These are phyloP conservation scores for Geranomyces michiganensis DNA, from an alignment of 192 early-diverging fungal species.

Conservation along the genomic window DNA sequence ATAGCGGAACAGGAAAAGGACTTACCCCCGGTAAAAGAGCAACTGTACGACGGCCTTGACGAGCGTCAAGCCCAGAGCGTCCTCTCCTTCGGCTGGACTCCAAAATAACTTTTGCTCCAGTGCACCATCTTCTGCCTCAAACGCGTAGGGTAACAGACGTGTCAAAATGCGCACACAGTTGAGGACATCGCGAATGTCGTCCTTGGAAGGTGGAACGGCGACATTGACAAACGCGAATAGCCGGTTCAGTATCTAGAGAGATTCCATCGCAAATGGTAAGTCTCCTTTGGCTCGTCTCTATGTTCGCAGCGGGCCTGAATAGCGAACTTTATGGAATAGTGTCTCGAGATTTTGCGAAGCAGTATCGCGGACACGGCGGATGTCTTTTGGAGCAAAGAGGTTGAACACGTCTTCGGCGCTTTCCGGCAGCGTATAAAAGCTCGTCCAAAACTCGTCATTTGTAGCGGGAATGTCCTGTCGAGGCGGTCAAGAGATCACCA, in stretches of 20 bases:
- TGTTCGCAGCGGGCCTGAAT: neutral
- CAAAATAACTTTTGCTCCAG: conserved; percentile 73
- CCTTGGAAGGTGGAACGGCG: conserved; percentile 50
- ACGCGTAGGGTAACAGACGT: conserved; percentile 82
- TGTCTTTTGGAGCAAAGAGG: conserved; percentile 81
- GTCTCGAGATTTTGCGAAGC: conserved; percentile 78
- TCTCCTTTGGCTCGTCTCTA: too few species aligned
- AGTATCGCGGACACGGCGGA: conserved; percentile 73
- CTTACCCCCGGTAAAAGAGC: conserved; percentile 45
- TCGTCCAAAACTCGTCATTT: conserved; percentile 36
- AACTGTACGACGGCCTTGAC: conserved; percentile 32
- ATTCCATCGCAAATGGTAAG: too few species aligned
- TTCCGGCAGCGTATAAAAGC: conserved; percentile 77
- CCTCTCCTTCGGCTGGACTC: conserved; percentile 36
- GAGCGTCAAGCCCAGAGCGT: conserved; percentile 16
- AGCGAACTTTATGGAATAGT: conserved; percentile 68
- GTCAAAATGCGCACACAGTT: conserved; percentile 86
- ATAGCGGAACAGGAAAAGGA: neutral
- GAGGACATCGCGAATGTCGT: conserved; percentile 64
- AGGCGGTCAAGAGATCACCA: neutral
- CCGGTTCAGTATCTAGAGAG: conserved; percentile 13
- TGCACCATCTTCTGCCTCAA: conserved; percentile 60
- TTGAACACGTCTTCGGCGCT: conserved; percentile 83
- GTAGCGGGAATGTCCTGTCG: conserved; percentile 19
- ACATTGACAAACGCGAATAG: conserved; percentile 25